A percentile compares a stretch with the other conserved stretches of the same genome.
These are phyloP conservation scores for Globisporangium recalcitrans DNA, from an alignment of 352 stramenopile species.

Conservation along the genomic window DNA sequence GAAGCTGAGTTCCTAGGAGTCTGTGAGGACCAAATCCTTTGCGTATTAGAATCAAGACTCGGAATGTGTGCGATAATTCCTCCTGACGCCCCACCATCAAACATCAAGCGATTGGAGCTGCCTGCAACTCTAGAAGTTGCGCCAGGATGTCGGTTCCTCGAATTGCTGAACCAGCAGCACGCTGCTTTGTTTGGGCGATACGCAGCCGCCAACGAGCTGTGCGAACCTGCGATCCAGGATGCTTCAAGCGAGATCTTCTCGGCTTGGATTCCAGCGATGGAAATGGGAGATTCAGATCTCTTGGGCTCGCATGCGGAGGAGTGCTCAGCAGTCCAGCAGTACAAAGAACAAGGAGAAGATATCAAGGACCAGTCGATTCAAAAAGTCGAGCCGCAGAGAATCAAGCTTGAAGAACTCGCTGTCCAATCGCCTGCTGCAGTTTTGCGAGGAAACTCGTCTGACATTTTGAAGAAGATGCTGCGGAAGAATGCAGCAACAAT, in stretches of 20 bases:
- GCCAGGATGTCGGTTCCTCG: not conserved
- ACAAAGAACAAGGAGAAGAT: not conserved
- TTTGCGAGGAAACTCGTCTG: not conserved
- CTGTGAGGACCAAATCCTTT: not conserved
- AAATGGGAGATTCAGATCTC: not conserved
- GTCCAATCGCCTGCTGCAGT: not conserved
- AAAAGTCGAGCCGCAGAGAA: not conserved
- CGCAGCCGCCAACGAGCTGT: not conserved
- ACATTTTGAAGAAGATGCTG: constrained; percentile 2
- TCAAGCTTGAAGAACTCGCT: not conserved
- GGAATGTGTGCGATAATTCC: not conserved
- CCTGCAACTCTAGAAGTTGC: not conserved
- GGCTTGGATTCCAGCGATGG: not conserved
- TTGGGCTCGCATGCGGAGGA: not conserved
- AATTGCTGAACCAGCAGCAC: not conserved
- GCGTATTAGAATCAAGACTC: not conserved
- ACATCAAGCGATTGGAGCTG: not conserved
- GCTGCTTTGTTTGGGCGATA: not conserved
- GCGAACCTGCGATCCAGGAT: not conserved
- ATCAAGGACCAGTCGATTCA: not conserved
- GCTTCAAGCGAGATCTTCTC: not conserved
- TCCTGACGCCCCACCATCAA: not conserved
- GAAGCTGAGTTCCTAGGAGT: not conserved
- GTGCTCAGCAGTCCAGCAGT: not conserved
- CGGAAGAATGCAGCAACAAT: constrained; percentile 10